These are phyloP conservation scores for Geotrichum fermentans DNA, from an alignment of 1,139 yeast species.

Conservation along the genomic window DNA sequence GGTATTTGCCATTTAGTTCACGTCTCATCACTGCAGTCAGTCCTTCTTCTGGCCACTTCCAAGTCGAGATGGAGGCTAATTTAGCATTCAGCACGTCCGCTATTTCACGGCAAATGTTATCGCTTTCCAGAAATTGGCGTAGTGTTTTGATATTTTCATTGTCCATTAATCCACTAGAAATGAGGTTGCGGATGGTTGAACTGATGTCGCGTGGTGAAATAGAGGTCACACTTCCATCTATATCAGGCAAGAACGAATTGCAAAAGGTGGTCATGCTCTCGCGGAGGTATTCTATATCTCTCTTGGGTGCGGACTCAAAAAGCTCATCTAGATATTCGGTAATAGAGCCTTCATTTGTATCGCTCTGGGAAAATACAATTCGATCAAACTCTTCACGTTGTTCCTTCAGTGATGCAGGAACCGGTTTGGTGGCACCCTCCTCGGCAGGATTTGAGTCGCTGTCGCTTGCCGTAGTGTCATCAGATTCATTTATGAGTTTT, in stretches of 20 bases:
- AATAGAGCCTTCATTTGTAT: conserved; percentile 13
- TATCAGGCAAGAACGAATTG: conserved; percentile 1
- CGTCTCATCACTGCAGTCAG: conserved; percentile 18
- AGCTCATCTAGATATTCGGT: conserved; percentile 18
- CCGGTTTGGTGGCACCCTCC: neutral
- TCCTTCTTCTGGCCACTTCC: conserved; percentile 23
- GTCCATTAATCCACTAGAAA: conserved; percentile 16
- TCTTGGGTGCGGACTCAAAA: conserved; percentile 12
- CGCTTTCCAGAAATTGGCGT: conserved; percentile 18
- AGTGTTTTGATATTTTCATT: conserved; percentile 16
- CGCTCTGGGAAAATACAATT: conserved; percentile 19
- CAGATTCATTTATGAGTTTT: conserved; percentile 21
- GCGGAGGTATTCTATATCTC: conserved; percentile 15
- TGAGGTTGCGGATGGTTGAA: conserved; percentile 4
- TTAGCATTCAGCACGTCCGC: conserved; percentile 24
- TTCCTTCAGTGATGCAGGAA: conserved; percentile 16
- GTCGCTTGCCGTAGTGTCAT: neutral
- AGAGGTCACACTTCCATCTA: neutral
- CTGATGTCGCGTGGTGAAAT: conserved; percentile 2
- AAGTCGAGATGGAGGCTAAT: conserved; percentile 18
- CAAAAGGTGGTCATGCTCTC: conserved; percentile 11
- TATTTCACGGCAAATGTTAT: conserved; percentile 19
- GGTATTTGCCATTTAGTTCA: conserved; percentile 24
- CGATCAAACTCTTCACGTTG: conserved; percentile 21
- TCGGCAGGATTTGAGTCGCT: too few species aligned